Evolutionary conservation across 73 alveolate species (phyloP).

Genomic region (Tetrahymena thermophila): DNA sequence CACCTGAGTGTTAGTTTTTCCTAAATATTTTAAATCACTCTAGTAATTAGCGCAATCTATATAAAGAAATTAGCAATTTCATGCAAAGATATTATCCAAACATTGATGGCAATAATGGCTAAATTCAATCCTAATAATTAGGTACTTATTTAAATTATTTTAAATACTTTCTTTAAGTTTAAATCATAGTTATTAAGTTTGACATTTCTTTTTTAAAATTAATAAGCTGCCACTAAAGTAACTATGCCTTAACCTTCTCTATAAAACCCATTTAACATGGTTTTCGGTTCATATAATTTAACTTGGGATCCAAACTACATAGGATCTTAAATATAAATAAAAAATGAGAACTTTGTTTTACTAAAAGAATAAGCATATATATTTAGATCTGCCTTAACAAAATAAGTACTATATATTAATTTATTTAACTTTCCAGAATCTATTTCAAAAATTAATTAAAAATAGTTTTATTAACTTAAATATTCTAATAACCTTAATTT

Average conservation of each 20-base stretch:
- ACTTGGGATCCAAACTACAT: neutral
- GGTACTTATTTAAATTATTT: too few species aligned
- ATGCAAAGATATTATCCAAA: neutral
- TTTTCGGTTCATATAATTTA: neutral
- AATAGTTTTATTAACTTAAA: neutral
- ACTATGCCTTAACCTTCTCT: too few species aligned
- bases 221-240: neutral
- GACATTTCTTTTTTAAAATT: too few species aligned
- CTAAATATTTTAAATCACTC: neutral
- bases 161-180: too few species aligned
- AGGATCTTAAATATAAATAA: neutral
- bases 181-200: too few species aligned
- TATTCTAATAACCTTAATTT: neutral
- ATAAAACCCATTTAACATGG: too few species aligned
- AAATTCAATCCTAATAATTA: neutral
- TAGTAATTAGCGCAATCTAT: neutral
- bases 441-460: neutral
- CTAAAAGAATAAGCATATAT: constrained; percentile 73
- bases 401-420: constrained; percentile 3
- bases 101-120: neutral
- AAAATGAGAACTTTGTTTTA: constrained; percentile 45
- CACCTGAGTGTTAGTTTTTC: neutral
- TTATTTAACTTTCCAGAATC: neutral
- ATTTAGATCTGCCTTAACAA: constrained; percentile 68
- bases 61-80: neutral